A percentile compares a stretch with the other conserved stretches of the same genome.
These are phyloP conservation scores for Trichoderma sp. DNA, from an alignment of 2,329 filamentous ascomycete genomes.

Conservation along the genomic window DNA sequence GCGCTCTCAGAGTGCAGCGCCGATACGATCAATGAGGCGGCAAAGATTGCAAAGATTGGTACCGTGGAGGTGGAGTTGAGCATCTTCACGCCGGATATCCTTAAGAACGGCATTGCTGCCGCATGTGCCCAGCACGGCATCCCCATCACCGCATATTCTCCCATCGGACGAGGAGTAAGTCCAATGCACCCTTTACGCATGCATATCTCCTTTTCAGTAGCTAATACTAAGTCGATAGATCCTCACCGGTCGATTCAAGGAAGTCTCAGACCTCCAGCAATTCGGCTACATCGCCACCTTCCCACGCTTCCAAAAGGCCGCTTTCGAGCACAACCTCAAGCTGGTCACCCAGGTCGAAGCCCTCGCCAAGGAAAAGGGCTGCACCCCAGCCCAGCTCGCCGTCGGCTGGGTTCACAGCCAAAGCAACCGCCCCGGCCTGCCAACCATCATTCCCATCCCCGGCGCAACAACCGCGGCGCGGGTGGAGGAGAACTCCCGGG, in stretches of 20 bases:
- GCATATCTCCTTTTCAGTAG: constrained; percentile 1
- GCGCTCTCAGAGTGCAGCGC: constrained; percentile 57
- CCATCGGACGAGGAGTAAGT: constrained; percentile 38
- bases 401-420: constrained; percentile 64
- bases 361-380: constrained; percentile 63
- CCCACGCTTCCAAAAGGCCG: constrained; percentile 65
- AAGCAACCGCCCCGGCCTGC: constrained; percentile 55
- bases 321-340: constrained; percentile 66
- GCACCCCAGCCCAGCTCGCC: constrained; percentile 67
- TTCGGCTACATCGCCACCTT: constrained; percentile 36
- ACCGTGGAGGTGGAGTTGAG: constrained; percentile 60
- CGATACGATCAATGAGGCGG: constrained; percentile 53
- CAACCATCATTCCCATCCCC: constrained; percentile 67
- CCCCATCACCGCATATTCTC: constrained; percentile 69
- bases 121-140: constrained; percentile 67
- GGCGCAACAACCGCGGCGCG: constrained; percentile 62
- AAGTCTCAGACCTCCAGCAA: constrained; percentile 34
- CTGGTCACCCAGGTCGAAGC: constrained; percentile 61
- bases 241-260: constrained; percentile 38
- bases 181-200: background rate
- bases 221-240: constrained; percentile 34
- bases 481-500: constrained; percentile 63
- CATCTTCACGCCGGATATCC: constrained; percentile 53
- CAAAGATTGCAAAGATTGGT: constrained; percentile 49
- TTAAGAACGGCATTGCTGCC: constrained; percentile 55